A percentile compares a stretch with the other conserved stretches of the same genome.
phyloP scores from a whole-genome alignment of 768 basidiomycete genomes.

The Daedaleopsis nitida region DNA sequence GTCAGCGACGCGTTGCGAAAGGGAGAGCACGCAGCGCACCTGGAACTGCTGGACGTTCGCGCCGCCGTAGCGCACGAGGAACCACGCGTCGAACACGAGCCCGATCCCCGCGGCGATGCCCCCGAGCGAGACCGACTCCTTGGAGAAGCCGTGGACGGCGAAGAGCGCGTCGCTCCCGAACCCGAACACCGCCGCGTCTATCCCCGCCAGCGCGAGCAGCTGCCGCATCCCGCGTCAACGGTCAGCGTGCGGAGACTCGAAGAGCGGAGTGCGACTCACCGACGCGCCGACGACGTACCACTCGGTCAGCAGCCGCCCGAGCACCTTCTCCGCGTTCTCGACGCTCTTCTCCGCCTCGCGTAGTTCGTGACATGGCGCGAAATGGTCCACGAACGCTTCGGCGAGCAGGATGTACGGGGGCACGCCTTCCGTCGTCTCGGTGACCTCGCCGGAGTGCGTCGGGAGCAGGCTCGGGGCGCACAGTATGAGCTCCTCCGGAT shows the following conservation, averaged over 20 bases:
- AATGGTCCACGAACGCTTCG: constrained; percentile 39
- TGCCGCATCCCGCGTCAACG: constrained; percentile 24
- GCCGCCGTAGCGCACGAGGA: constrained; percentile 63
- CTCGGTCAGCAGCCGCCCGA: constrained; percentile 52
- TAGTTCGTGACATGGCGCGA: constrained; percentile 61
- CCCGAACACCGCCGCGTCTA: constrained; percentile 63
- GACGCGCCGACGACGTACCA: constrained; percentile 70
- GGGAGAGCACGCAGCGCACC: constrained; percentile 31
- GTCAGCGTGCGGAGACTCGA: background rate
- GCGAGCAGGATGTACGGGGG: constrained; percentile 25
- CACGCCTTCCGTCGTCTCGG: constrained; percentile 8
- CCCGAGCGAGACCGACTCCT: constrained; percentile 55
- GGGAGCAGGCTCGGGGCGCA: constrained; percentile 16
- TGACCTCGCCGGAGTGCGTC: constrained; percentile 23
- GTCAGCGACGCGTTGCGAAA: background rate
- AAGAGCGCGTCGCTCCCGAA: constrained; percentile 55
- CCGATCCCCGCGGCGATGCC: constrained; percentile 66
- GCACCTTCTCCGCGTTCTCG: constrained; percentile 53
- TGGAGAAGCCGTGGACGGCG: constrained; percentile 46
- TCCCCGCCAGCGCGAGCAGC: constrained; percentile 60
- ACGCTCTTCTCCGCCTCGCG: constrained; percentile 43
- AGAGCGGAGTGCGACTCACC: constrained; percentile 38
- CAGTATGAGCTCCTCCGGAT: background rate
- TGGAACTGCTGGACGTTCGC: constrained; percentile 53
- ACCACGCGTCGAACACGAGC: constrained; percentile 64